Percentiles rank a stretch among this genome's conserved stretches.
These are phyloP conservation scores for Phytophthora palmivora DNA, from an alignment of 352 stramenopile species.

Conservation along the genomic window DNA sequence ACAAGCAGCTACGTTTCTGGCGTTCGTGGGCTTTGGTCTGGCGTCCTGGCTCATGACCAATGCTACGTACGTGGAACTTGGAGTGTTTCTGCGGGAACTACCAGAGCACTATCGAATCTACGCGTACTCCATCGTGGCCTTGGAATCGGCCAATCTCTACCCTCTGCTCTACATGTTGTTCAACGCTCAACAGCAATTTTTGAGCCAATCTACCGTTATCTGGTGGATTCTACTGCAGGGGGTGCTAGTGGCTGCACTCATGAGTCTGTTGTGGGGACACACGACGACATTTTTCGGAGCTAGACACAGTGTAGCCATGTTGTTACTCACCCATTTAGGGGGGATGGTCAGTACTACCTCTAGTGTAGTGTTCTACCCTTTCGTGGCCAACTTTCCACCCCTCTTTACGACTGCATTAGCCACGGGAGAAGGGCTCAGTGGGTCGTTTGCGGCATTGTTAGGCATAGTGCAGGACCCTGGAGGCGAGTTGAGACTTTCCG, in stretches of 20 bases:
- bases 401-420: constrained; percentile 72
- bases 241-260: constrained; percentile 55
- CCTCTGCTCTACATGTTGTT: constrained; percentile 75
- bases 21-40: constrained; percentile 65
- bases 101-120: constrained; percentile 74
- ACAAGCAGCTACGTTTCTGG: constrained; percentile 43
- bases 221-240: constrained; percentile 65
- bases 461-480: constrained; percentile 68
- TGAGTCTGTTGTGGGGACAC: constrained; percentile 62
- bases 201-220: constrained; percentile 53
- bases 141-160: constrained; percentile 78
- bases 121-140: constrained; percentile 73
- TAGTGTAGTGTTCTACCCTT: constrained; percentile 79
- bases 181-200: constrained; percentile 50
- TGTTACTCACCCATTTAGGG: constrained; percentile 67
- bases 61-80: constrained; percentile 65
- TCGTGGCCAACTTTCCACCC: constrained; percentile 65
- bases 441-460: constrained; percentile 62
- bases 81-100: constrained; percentile 60
- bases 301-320: constrained; percentile 70
- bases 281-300: constrained; percentile 58
- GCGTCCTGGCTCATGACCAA: constrained; percentile 79
- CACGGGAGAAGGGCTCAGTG: constrained; percentile 72
- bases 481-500: constrained; percentile 60
- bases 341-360: constrained; percentile 77